These are phyloP conservation scores for Verticillium klebahnii DNA, from an alignment of 2,329 filamentous ascomycete genomes.

Conservation along the genomic window DNA sequence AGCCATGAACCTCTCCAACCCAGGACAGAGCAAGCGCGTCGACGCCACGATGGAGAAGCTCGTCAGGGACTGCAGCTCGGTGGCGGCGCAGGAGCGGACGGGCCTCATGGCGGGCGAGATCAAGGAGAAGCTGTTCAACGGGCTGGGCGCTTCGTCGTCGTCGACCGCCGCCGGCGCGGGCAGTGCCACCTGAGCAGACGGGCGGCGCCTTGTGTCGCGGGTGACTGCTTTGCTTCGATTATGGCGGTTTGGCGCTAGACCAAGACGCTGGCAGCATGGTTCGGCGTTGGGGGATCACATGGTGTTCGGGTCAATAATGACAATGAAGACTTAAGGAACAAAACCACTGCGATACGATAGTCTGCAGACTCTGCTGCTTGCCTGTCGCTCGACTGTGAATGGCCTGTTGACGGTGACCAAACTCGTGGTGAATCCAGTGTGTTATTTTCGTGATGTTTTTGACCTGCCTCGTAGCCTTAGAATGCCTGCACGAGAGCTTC, in stretches of 20 bases:
- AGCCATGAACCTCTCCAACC: slow-evolving; percentile 10
- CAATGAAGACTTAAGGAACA: not conserved
- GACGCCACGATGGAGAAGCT: slow-evolving; percentile 55
- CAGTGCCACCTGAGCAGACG: not conserved
- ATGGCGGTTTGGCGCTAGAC: not conserved
- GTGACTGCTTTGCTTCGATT: not conserved
- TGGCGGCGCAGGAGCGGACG: slow-evolving; percentile 58
- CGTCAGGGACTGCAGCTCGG: slow-evolving; percentile 54
- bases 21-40: slow-evolving; percentile 19
- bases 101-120: slow-evolving; percentile 58
- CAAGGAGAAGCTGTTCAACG: slow-evolving; percentile 59
- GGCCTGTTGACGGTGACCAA: no score
- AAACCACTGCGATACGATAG: not conserved
- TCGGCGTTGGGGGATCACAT: not conserved
- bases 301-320: not conserved
- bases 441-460: no score
- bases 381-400: no score
- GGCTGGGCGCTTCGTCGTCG: slow-evolving; percentile 21
- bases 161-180: not conserved
- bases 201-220: not conserved
- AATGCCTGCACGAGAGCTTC: no score
- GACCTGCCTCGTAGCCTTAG: no score
- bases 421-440: no score
- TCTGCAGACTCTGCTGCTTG: no score
- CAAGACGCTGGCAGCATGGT: not conserved